Conservation (phyloP, 495 filamentous ascomycete species). For the Chlorociboria aeruginascens region DNA sequence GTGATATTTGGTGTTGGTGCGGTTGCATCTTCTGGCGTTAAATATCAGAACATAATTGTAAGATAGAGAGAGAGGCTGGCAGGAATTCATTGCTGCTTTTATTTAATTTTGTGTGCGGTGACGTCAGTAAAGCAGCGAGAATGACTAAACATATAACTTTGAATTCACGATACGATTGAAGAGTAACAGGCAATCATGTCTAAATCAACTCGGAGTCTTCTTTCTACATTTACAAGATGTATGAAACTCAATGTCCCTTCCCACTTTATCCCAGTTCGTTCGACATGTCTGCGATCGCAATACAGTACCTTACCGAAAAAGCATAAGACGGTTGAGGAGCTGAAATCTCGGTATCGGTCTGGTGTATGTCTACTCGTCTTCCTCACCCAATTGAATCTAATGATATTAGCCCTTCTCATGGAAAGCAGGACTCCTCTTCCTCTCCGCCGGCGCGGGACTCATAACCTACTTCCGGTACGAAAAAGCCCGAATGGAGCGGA, state of each 20-base stretch:
- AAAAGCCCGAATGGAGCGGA: slow-evolving; percentile 76
- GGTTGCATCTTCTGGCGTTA: neutral
- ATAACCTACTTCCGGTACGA: slow-evolving; percentile 84
- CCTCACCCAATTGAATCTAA: neutral
- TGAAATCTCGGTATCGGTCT: slow-evolving; percentile 36
- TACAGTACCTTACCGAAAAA: slow-evolving; percentile 19
- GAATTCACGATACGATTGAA: neutral
- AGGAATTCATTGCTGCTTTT: too few relatives aligned
- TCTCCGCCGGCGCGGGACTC: slow-evolving; percentile 62
- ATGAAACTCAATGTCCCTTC: neutral
- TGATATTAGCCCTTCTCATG: slow-evolving; percentile 67
- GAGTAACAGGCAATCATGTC: slow-evolving; percentile 13
- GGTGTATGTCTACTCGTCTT: slow-evolving; percentile 26
- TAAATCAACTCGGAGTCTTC: slow-evolving; percentile 10
- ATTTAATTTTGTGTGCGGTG: too few relatives aligned
- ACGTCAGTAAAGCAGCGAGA: too few relatives aligned
- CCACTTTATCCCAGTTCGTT: neutral
- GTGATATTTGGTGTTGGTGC: neutral
- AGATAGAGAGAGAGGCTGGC: too few relatives aligned
- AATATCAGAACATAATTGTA: neutral
- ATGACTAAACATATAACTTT: too few relatives aligned
- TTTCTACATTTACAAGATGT: slow-evolving; percentile 8
- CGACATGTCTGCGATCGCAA: neutral
- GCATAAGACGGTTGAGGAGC: slow-evolving; percentile 43
- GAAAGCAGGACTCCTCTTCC: slow-evolving; percentile 78